phyloP scores from a whole-genome alignment of 2,329 filamentous ascomycete species.

The Venturia nashicola region DNA sequence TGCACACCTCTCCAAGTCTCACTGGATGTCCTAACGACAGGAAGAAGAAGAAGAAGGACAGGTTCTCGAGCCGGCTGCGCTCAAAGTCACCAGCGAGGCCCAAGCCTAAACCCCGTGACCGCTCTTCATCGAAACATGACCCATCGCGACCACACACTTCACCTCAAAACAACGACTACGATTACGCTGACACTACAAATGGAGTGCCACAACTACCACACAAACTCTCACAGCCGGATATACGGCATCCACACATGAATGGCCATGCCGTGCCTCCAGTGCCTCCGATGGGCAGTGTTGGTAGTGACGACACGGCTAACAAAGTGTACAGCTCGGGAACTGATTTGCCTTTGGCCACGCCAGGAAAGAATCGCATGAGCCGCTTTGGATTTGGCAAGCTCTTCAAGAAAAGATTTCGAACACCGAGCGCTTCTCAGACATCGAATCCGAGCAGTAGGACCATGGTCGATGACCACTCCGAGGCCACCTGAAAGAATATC shows the following conservation, averaged over 20 bases:
- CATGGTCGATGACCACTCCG: neutral
- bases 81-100: constrained; percentile 11
- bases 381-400: constrained; percentile 4
- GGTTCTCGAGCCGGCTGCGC: constrained; percentile 9
- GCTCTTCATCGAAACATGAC: constrained; percentile 2
- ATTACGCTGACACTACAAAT: neutral
- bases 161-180: neutral
- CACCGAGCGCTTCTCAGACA: neutral
- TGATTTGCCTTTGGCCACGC: neutral
- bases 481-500: neutral
- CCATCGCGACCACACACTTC: constrained; percentile 4
- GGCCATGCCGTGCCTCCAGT: constrained; percentile 1
- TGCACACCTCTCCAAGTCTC: neutral
- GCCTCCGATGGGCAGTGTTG: neutral
- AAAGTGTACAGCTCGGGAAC: neutral
- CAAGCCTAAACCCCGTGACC: constrained; percentile 4
- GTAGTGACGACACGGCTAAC: neutral
- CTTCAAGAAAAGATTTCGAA: constrained; percentile 4
- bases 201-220: neutral
- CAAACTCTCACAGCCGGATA: neutral
- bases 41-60: constrained; percentile 1
- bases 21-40: neutral
- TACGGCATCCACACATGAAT: neutral
- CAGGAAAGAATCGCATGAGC: constrained; percentile 1
- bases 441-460: neutral